Conservation (phyloP, 371 early-diverging fungal species). For the Umbelopsis sp. region DNA sequence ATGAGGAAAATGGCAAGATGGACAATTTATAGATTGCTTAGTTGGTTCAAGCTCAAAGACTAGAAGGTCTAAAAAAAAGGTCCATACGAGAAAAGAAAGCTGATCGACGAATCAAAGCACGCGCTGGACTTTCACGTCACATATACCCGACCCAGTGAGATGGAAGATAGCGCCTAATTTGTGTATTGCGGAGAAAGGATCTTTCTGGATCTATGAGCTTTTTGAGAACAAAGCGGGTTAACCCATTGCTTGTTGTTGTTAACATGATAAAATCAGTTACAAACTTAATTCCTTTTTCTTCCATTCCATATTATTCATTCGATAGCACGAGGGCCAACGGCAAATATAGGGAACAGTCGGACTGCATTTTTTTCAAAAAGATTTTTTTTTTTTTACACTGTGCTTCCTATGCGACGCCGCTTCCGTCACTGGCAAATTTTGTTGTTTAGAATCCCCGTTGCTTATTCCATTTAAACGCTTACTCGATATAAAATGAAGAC, state of each 20-base stretch:
- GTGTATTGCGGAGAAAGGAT: constrained; percentile 19
- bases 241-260: no score
- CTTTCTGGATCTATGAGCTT: constrained; percentile 6
- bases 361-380: background rate
- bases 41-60: constrained; percentile 19
- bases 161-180: constrained; percentile 16
- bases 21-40: constrained; percentile 14
- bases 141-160: constrained; percentile 6
- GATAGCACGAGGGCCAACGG: background rate
- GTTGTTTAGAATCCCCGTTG: background rate
- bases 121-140: constrained; percentile 17
- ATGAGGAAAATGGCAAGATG: constrained; percentile 10
- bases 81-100: constrained; percentile 18
- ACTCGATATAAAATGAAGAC: no score
- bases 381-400: background rate
- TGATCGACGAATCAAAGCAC: constrained; percentile 19
- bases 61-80: constrained; percentile 16
- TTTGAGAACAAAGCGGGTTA: background rate
- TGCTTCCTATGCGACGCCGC: constrained; percentile 9
- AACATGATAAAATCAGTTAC: no score
- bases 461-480: background rate
- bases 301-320: background rate
- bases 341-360: constrained; percentile 4
- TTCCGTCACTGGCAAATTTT: constrained; percentile 12
- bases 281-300: no score